These are phyloP conservation scores for Alternaria dauci DNA, from an alignment of 2,329 filamentous ascomycete species.

Conservation along the genomic window DNA sequence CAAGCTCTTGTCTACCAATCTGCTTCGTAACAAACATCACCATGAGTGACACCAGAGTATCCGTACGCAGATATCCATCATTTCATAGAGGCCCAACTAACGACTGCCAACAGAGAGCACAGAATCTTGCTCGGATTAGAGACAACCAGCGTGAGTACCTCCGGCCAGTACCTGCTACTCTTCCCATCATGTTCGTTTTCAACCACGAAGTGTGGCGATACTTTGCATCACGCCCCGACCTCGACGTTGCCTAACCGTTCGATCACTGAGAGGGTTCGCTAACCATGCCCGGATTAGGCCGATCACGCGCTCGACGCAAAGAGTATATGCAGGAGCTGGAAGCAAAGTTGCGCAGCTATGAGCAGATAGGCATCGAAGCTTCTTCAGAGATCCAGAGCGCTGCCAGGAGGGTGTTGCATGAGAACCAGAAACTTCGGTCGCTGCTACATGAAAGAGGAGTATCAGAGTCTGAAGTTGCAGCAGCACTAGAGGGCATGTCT, in stretches of 20 bases:
- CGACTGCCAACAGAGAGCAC: conserved; percentile 38
- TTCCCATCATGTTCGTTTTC: not conserved
- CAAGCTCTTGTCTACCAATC: conserved; percentile 16
- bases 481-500: conserved; percentile 34
- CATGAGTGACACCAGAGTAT: conserved; percentile 41
- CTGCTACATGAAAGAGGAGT: conserved; percentile 68
- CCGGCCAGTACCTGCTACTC: not conserved
- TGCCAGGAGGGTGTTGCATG: conserved; percentile 71
- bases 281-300: conserved; percentile 51
- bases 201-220: not conserved
- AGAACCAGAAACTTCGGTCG: conserved; percentile 70
- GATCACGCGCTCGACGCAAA: conserved; percentile 76
- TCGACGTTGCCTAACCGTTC: not conserved
- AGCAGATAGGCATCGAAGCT: conserved; percentile 71
- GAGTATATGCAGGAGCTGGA: conserved; percentile 78
- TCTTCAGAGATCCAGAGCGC: conserved; percentile 76
- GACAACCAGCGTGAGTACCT: conserved; percentile 69
- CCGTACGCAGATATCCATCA: conserved; percentile 22
- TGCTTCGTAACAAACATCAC: conserved; percentile 21
- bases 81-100: conserved; percentile 9
- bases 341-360: conserved; percentile 67
- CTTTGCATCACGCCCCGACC: not conserved
- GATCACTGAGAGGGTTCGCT: conserved; percentile 7
- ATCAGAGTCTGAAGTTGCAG: conserved; percentile 61
- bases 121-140: conserved; percentile 68